Evolutionary conservation across 345 rosid species (phyloP).

Genomic region (Conringia planisiliqua): DNA sequence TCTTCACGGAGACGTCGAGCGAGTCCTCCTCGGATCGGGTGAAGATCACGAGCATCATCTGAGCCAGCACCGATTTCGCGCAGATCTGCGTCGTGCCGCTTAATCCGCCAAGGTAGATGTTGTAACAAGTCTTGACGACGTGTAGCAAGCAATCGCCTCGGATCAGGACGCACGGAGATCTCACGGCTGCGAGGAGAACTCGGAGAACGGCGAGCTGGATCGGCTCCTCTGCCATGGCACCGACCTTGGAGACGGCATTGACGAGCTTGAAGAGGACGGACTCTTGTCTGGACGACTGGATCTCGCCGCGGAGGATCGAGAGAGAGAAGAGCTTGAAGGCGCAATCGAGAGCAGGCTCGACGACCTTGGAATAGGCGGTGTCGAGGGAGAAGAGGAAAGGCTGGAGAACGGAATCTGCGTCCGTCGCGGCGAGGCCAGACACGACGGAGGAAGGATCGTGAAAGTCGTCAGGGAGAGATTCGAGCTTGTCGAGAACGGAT

Average conservation of each 20-base stretch:
- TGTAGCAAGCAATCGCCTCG: slow-evolving; percentile 81
- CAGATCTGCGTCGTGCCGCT: slow-evolving; percentile 93
- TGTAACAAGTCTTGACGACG: slow-evolving; percentile 83
- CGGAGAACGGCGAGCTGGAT: slow-evolving; percentile 74
- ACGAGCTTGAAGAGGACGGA: slow-evolving; percentile 42
- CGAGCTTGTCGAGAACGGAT: slow-evolving; percentile 79
- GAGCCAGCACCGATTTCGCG: slow-evolving; percentile 87
- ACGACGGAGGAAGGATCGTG: slow-evolving; percentile 49
- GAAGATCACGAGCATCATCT: slow-evolving; percentile 74
- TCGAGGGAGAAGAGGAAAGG: slow-evolving; percentile 79
- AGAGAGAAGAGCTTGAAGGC: slow-evolving; percentile 69
- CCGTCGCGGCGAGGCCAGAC: slow-evolving; percentile 56
- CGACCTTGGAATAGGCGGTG: slow-evolving; percentile 64
- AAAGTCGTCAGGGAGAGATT: slow-evolving; percentile 49
- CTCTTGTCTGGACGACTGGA: slow-evolving; percentile 36
- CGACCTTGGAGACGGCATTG: slow-evolving; percentile 54
- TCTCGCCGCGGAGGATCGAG: slow-evolving; percentile 64
- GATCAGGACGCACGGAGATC: slow-evolving; percentile 70
- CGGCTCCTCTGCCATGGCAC: slow-evolving; percentile 70
- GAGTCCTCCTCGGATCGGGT: slow-evolving; percentile 73
- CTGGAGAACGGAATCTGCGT: slow-evolving; percentile 58
- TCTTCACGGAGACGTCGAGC: slow-evolving; percentile 46
- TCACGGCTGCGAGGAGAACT: slow-evolving; percentile 70
- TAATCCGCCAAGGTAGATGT: slow-evolving; percentile 77
- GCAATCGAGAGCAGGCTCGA: slow-evolving; percentile 86